Percentiles rank a stretch among this genome's conserved stretches.
Conservation (phyloP, 2,329 filamentous ascomycete genomes). For the Cordyceps cateniannulata region DNA sequence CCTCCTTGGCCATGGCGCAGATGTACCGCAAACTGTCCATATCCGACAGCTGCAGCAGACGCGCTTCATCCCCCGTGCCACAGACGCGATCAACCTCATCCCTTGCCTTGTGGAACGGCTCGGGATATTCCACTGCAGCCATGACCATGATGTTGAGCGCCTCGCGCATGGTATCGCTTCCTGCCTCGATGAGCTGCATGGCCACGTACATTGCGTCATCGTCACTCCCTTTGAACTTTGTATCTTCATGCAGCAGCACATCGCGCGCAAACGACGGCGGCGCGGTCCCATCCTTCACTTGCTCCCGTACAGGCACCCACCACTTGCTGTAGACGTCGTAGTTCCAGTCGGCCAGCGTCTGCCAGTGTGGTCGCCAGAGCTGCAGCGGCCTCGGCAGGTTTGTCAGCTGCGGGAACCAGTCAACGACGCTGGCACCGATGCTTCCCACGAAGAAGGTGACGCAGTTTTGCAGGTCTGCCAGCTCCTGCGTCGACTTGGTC, state of each 20-base stretch:
- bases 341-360: slow-evolving; percentile 26
- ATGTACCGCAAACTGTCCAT: slow-evolving; percentile 33
- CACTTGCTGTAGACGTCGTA: slow-evolving; percentile 27
- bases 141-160: slow-evolving; percentile 26
- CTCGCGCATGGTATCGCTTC: slow-evolving; percentile 37
- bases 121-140: slow-evolving; percentile 25
- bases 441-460: slow-evolving; percentile 28
- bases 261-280: slow-evolving; percentile 30
- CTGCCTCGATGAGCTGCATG: slow-evolving; percentile 34
- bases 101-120: slow-evolving; percentile 28
- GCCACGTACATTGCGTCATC: slow-evolving; percentile 34
- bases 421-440: slow-evolving; percentile 28
- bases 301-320: slow-evolving; percentile 25
- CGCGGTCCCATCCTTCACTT: slow-evolving; percentile 21
- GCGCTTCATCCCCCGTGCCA: slow-evolving; percentile 23
- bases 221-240: slow-evolving; percentile 23
- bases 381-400: slow-evolving; percentile 27
- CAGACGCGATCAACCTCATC: slow-evolving; percentile 38
- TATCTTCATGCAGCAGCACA: slow-evolving; percentile 22
- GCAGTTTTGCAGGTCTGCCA: slow-evolving; percentile 31
- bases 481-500: slow-evolving; percentile 24
- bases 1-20: slow-evolving; percentile 39
- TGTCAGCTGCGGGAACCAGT: slow-evolving; percentile 31
- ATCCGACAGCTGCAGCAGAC: slow-evolving; percentile 35
- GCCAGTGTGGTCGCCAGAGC: slow-evolving; percentile 27